These are phyloP conservation scores for Phialophora verrucosa DNA, from an alignment of 2,329 filamentous ascomycete species.

Conservation along the genomic window DNA sequence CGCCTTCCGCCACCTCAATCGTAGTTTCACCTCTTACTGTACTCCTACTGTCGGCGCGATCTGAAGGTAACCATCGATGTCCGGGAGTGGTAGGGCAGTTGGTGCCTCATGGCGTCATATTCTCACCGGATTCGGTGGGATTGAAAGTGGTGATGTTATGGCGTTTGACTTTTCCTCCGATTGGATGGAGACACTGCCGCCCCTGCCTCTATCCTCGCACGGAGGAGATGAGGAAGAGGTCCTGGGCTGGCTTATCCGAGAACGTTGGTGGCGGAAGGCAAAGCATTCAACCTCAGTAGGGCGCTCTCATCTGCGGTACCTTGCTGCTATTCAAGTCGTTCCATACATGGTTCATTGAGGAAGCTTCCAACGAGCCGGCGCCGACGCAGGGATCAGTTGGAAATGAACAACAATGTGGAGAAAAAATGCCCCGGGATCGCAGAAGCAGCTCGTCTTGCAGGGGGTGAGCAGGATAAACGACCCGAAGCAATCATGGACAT, in stretches of 20 bases:
- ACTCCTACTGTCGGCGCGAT: background rate
- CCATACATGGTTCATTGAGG: background rate
- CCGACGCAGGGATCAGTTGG: background rate
- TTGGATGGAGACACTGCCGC: background rate
- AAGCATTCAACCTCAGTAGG: too few species aligned
- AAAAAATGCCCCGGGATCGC: background rate
- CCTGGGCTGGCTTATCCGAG: background rate
- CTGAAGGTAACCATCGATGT: background rate
- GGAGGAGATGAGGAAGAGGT: background rate
- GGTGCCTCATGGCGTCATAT: background rate
- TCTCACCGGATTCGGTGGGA: background rate
- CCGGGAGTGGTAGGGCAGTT: background rate
- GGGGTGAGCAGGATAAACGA: background rate
- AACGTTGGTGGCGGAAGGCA: background rate
- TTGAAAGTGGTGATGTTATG: conserved; percentile 1
- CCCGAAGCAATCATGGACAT: background rate
- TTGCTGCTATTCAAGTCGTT: background rate
- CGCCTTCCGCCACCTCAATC: background rate
- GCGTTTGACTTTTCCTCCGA: background rate
- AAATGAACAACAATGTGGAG: background rate
- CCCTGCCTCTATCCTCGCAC: background rate
- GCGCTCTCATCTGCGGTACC: background rate
- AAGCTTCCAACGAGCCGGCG: background rate
- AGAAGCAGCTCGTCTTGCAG: background rate
- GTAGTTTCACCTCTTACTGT: background rate